These are phyloP conservation scores for Diaporthe capsici DNA, from an alignment of 2,329 filamentous ascomycete genomes.

Conservation along the genomic window DNA sequence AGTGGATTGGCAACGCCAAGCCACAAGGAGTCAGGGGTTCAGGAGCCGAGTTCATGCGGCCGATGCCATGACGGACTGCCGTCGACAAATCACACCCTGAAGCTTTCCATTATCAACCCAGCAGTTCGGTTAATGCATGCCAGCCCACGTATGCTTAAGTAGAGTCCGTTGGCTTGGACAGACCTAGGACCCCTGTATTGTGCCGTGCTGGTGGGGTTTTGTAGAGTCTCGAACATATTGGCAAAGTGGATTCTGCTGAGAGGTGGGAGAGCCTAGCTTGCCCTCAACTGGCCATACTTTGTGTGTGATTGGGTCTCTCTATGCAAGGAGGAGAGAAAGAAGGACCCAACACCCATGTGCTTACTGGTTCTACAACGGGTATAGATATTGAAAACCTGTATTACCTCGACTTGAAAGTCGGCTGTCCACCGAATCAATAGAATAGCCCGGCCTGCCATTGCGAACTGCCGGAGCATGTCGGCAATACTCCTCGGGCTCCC, in stretches of 20 bases:
- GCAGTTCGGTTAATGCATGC: background rate
- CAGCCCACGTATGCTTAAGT: background rate
- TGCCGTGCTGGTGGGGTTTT: background rate
- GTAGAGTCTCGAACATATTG: background rate
- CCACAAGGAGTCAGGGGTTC: slow-evolving; percentile 4
- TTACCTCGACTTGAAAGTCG: background rate
- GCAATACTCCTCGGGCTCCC: slow-evolving; percentile 6
- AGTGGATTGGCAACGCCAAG: slow-evolving; percentile 20
- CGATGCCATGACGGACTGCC: background rate
- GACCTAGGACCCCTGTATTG: background rate
- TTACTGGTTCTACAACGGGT: background rate
- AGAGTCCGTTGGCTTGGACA: background rate
- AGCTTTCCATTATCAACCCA: background rate
- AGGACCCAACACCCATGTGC: background rate
- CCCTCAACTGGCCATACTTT: background rate
- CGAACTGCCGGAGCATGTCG: slow-evolving; percentile 17
- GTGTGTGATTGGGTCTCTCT: background rate
- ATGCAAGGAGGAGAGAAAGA: background rate
- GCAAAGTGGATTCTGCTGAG: background rate
- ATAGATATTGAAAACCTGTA: background rate
- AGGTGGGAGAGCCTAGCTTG: background rate
- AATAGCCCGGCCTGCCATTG: background rate
- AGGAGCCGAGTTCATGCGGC: slow-evolving; percentile 11
- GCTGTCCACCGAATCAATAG: background rate
- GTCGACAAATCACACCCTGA: slow-evolving; percentile 8